Conservation (phyloP, 768 basidiomycete species). For the Trametes maxima region DNA sequence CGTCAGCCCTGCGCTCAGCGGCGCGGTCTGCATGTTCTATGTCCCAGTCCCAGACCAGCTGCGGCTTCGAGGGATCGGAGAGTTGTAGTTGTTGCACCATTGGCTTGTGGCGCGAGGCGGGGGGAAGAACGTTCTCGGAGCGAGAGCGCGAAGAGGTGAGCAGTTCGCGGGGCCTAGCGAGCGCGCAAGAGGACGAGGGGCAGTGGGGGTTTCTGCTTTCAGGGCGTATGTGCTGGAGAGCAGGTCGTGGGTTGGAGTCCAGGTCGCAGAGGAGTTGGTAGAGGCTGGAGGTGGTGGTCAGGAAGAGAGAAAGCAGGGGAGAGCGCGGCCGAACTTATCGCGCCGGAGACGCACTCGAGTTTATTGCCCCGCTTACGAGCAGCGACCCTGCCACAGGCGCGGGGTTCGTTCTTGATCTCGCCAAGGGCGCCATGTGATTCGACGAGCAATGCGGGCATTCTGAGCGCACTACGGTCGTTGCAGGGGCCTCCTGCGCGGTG, state of each 20-base stretch:
- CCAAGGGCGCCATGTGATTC: conserved; percentile 14
- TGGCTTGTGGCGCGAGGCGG: not conserved
- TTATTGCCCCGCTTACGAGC: conserved; percentile 21
- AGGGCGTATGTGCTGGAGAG: not conserved
- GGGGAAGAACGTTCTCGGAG: conserved; percentile 1
- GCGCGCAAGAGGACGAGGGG: not conserved
- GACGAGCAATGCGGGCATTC: conserved; percentile 21
- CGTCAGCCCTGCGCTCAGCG: conserved; percentile 64
- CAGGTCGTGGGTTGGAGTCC: conserved; percentile 10
- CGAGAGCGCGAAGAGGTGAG: conserved; percentile 1
- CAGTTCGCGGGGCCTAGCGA: conserved; percentile 3
- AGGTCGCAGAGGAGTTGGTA: conserved; percentile 25
- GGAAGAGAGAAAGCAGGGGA: conserved; percentile 10
- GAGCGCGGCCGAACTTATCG: conserved; percentile 27
- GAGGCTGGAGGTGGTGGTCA: conserved; percentile 28
- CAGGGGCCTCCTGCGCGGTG: too few species aligned
- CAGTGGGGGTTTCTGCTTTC: not conserved
- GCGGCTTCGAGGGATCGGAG: conserved; percentile 9
- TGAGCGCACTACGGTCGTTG: not conserved
- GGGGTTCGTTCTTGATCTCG: conserved; percentile 19
- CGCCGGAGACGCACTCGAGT: conserved; percentile 26
- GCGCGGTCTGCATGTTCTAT: conserved; percentile 70
- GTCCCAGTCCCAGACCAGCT: conserved; percentile 70
- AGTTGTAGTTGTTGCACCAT: not conserved
- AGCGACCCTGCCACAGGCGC: conserved; percentile 11